Conservation (phyloP, 768 basidiomycete species). For the Pleurotus platypus region DNA sequence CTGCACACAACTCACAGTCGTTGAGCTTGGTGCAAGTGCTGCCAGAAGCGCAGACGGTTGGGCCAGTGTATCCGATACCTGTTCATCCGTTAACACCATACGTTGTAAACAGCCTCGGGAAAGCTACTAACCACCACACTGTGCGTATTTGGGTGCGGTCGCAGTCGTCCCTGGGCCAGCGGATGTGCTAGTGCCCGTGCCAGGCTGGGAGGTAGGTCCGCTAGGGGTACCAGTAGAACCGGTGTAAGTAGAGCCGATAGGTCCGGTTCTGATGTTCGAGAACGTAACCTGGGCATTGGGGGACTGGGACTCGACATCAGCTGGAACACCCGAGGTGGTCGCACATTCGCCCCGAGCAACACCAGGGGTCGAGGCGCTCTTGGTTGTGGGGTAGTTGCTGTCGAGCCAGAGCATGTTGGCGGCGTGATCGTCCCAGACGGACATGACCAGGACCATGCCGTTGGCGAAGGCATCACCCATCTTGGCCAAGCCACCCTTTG, state of each 20-base stretch:
- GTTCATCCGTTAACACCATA: background rate
- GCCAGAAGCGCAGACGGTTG: background rate
- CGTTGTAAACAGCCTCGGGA: background rate
- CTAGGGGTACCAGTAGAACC: background rate
- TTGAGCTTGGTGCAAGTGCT: conserved; percentile 6
- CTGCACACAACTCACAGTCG: background rate
- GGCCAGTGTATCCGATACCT: conserved; percentile 5
- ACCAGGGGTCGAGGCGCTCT: conserved; percentile 23
- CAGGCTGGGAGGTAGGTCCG: background rate
- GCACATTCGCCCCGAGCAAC: conserved; percentile 36
- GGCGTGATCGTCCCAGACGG: conserved; percentile 37
- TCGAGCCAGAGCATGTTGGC: conserved; percentile 40
- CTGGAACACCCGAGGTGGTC: conserved; percentile 31
- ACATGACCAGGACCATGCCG: conserved; percentile 34
- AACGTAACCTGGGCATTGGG: conserved; percentile 29
- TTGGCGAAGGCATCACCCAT: conserved; percentile 22
- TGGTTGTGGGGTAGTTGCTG: conserved; percentile 26
- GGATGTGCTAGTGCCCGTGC: background rate
- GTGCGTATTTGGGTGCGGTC: background rate
- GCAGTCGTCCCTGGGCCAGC: background rate
- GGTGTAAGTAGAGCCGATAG: conserved; percentile 22
- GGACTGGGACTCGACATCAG: conserved; percentile 28
- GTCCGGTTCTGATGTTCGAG: conserved; percentile 40
- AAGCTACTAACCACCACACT: background rate
- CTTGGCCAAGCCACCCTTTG: conserved; percentile 24